Conservation (phyloP, 2,329 filamentous ascomycete genomes). For the Fusarium newnesense region DNA sequence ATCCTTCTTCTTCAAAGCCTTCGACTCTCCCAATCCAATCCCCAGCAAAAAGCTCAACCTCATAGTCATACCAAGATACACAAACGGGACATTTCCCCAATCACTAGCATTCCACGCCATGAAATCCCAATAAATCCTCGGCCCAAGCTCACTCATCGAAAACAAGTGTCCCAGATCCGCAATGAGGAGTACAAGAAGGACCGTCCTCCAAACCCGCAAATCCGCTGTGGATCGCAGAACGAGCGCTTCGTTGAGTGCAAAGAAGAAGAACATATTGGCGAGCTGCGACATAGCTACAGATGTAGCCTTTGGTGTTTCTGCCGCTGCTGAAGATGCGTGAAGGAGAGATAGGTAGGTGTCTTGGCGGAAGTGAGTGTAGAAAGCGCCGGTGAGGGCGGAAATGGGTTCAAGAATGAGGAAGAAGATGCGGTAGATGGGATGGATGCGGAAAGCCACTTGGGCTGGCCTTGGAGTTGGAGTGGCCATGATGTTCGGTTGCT, state of each 20-base stretch:
- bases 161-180: constrained; percentile 83
- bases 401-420: constrained; percentile 78
- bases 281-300: constrained; percentile 78
- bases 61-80: constrained; percentile 72
- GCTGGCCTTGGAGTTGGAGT: constrained; percentile 28
- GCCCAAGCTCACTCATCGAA: constrained; percentile 69
- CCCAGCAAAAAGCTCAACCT: constrained; percentile 68
- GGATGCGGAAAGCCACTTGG: constrained; percentile 59
- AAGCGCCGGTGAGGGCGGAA: constrained; percentile 64
- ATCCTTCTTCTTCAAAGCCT: constrained; percentile 40
- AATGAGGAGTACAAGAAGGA: constrained; percentile 74
- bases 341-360: constrained; percentile 72
- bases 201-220: constrained; percentile 73
- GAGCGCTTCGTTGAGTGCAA: constrained; percentile 80
- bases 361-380: constrained; percentile 61
- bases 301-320: constrained; percentile 65
- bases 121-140: constrained; percentile 71
- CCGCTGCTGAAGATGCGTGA: constrained; percentile 59
- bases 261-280: constrained; percentile 81
- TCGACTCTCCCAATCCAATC: constrained; percentile 58
- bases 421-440: constrained; percentile 73
- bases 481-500: constrained; percentile 36
- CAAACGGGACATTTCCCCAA: constrained; percentile 75
- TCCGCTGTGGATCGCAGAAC: constrained; percentile 77
- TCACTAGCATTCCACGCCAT: constrained; percentile 73